phyloP scores from a whole-genome alignment of 352 stramenopile genomes.

The Pythium dissotocum region DNA sequence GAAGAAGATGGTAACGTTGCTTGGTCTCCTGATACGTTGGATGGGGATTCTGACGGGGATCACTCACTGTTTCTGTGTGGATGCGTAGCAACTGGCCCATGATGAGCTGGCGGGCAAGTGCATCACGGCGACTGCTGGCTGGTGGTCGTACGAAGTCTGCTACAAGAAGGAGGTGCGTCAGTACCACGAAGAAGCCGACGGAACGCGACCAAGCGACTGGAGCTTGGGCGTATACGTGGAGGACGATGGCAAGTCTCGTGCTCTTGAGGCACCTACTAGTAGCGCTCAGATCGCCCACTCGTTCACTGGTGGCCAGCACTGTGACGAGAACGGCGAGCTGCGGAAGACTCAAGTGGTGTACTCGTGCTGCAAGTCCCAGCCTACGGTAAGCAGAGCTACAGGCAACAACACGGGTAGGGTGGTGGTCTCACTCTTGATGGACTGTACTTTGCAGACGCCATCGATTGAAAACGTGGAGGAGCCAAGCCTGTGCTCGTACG shows the following conservation, averaged over 20 bases:
- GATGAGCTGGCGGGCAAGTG: slow-evolving; percentile 57
- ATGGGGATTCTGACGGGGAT: neutral
- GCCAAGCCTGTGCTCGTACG: slow-evolving; percentile 76
- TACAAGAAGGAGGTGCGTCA: slow-evolving; percentile 82
- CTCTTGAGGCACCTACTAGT: slow-evolving; percentile 22
- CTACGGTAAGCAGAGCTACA: slow-evolving; percentile 26
- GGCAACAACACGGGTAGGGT: neutral
- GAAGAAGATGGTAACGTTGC: slow-evolving; percentile 22
- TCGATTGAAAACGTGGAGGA: slow-evolving; percentile 81
- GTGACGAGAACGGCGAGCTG: slow-evolving; percentile 79
- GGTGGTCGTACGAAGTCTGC: slow-evolving; percentile 88
- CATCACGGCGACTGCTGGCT: slow-evolving; percentile 57
- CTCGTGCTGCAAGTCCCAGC: slow-evolving; percentile 72
- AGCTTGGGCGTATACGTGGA: slow-evolving; percentile 75
- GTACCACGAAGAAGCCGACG: slow-evolving; percentile 78
- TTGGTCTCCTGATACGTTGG: neutral
- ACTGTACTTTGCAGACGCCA: slow-evolving; percentile 19
- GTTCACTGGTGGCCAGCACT: slow-evolving; percentile 76
- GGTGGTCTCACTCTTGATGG: neutral
- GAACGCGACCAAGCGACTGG: slow-evolving; percentile 73
- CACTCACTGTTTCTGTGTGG: neutral
- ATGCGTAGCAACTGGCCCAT: slow-evolving; percentile 38
- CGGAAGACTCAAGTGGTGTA: slow-evolving; percentile 77
- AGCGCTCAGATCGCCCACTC: slow-evolving; percentile 65
- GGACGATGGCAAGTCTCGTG: slow-evolving; percentile 31